Base-by-base conservation (phyloP, 176 grass and related monocot species). In the Triticum monococcum region DNA sequence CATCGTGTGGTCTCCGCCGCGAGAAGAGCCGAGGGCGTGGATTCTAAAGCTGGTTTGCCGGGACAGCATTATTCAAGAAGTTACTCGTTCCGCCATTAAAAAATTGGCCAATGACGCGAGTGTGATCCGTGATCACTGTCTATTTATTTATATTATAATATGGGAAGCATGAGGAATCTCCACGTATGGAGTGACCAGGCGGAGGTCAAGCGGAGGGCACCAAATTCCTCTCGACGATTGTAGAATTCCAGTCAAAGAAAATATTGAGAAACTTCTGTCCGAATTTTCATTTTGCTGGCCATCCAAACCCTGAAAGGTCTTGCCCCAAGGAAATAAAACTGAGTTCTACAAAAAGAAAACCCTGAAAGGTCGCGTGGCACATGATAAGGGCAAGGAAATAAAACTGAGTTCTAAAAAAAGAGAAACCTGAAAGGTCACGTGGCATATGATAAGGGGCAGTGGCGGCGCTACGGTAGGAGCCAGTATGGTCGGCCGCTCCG, bases 101-200 rank as follows among this genome's bases (percentile, higher is more conserved):
- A 13, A 70, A 22, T 1, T 41, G 64, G 32, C 60, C 6, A 79
- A 63, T 5, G 43, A 81, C 56, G 56, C 56, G 56, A 2, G 56
- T 8, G 50, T 59, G 18, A 8, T 23, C 9, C 35, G 9, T 67
- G 35, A 40, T 71, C 37, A 59, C 69, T 52, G 40, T 20, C 32
- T 8, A 16, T 57, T 0, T 5, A 32, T 33, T 62, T 45, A 30
- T 30, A 30, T 43, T 18, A 3, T 32, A 65, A 8, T 30, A 30
- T 30, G 41, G 1, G 3, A 77, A 20, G 40, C 5, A 4, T 13
- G 60, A 52, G 40, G 72, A 77, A 77, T 77, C 83, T 54, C 61
- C 83, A 85, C 83, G 61, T 35, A 77, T 54, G 61, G 26, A 65
- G 59, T 12, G 72, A 67, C 23, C 52, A 57, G 61, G 72, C 50